These are phyloP conservation scores for Cynanchum wilfordii DNA, from an alignment of 257 asterid species.

Conservation along the genomic window DNA sequence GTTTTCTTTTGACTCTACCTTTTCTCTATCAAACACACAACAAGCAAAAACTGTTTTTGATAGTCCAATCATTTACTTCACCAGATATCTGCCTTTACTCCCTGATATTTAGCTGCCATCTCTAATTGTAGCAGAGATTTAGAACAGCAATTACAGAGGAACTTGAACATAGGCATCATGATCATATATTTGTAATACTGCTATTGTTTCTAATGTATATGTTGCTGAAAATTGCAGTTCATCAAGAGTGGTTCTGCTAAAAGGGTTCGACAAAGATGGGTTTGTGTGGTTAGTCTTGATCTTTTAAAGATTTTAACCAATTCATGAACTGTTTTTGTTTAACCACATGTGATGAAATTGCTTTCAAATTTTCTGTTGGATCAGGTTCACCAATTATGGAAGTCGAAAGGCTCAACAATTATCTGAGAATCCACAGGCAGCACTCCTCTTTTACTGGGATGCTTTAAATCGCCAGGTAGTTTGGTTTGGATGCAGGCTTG, in stretches of 20 bases:
- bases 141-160: too few species aligned
- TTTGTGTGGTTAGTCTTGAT: slow-evolving; percentile 45
- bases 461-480: slow-evolving; percentile 47
- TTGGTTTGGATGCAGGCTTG: background rate
- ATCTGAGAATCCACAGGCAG: slow-evolving; percentile 41
- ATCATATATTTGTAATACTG: background rate
- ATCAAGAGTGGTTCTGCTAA: slow-evolving; percentile 43
- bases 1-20: slow-evolving; percentile 19
- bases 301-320: background rate
- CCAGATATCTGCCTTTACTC: too few species aligned
- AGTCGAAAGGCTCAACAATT: slow-evolving; percentile 39
- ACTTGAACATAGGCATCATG: too few species aligned
- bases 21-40: too few species aligned
- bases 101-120: too few species aligned
- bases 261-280: slow-evolving; percentile 40
- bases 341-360: background rate
- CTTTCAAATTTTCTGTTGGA: slow-evolving; percentile 9
- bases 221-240: slow-evolving; percentile 29
- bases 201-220: background rate
- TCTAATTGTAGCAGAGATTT: too few species aligned
- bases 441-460: slow-evolving; percentile 47
- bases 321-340: background rate
- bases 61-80: too few species aligned
- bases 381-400: slow-evolving; percentile 43
- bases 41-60: too few species aligned